Evolutionary conservation across 2,329 filamentous ascomycete species (phyloP).

Genomic region (Alternaria arbusti): DNA sequence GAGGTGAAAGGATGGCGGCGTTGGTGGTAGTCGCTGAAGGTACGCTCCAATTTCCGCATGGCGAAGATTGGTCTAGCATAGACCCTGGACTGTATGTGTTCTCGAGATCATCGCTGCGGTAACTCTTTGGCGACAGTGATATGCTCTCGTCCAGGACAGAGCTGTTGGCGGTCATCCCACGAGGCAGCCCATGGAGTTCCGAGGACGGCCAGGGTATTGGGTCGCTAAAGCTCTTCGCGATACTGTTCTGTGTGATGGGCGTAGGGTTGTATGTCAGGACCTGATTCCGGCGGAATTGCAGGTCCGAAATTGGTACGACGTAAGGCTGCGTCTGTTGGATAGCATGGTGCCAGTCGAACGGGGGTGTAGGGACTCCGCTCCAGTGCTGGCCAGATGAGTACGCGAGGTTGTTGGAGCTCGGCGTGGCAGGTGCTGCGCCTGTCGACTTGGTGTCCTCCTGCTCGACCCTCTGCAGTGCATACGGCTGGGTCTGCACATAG

Average conservation of each 20-base stretch:
- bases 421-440: neutral
- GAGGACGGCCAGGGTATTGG: conserved; percentile 3
- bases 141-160: conserved; percentile 17
- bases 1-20: neutral
- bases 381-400: conserved; percentile 3
- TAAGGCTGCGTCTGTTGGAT: conserved; percentile 10
- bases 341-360: conserved; percentile 4
- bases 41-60: conserved; percentile 6
- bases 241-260: neutral
- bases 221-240: conserved; percentile 8
- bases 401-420: neutral
- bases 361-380: neutral
- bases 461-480: conserved; percentile 11
- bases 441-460: neutral
- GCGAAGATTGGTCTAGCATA: conserved; percentile 4
- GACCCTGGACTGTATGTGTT: conserved; percentile 13
- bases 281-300: conserved; percentile 8
- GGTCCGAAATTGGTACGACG: conserved; percentile 9
- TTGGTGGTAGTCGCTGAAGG: neutral
- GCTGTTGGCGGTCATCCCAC: neutral
- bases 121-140: conserved; percentile 30
- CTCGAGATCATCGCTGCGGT: conserved; percentile 20
- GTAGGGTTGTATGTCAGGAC: conserved; percentile 13
- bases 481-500: conserved; percentile 10
- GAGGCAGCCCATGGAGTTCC: neutral